Conservation (phyloP, 305 asterid species). For the Caryopteris hybrid region DNA sequence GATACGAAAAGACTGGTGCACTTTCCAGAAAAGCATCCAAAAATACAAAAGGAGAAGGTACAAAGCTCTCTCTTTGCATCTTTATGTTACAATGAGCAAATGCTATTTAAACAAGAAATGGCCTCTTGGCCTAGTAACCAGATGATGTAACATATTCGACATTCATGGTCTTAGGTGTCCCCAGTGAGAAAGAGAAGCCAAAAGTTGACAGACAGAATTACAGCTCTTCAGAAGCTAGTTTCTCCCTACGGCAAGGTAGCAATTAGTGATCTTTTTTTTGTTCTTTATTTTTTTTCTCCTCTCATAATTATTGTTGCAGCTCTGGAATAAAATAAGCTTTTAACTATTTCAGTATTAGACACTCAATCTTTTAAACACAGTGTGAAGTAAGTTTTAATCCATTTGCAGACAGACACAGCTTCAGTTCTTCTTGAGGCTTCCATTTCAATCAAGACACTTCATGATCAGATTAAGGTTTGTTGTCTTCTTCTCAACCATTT, state of each 20-base stretch:
- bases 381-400: neutral
- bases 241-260: slow-evolving; percentile 67
- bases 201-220: slow-evolving; percentile 46
- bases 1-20: slow-evolving; percentile 7
- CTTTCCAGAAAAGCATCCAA: slow-evolving; percentile 8
- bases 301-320: neutral
- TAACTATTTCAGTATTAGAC: neutral
- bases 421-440: slow-evolving; percentile 63
- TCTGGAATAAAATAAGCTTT: neutral
- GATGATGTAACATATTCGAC: neutral
- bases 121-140: neutral
- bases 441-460: slow-evolving; percentile 43
- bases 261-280: neutral
- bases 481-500: neutral
- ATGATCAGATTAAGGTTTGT: slow-evolving; percentile 49
- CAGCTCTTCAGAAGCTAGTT: slow-evolving; percentile 57
- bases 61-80: neutral
- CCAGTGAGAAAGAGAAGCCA: slow-evolving; percentile 35
- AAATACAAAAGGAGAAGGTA: slow-evolving; percentile 16
- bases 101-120: neutral
- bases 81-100: neutral
- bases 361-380: neutral
- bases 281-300: too few relatives aligned
- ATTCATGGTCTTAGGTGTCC: slow-evolving; percentile 13
- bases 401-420: slow-evolving; percentile 54